These are phyloP conservation scores for Jatropha multifida DNA, from an alignment of 441 rosid genomes.

Conservation along the genomic window DNA sequence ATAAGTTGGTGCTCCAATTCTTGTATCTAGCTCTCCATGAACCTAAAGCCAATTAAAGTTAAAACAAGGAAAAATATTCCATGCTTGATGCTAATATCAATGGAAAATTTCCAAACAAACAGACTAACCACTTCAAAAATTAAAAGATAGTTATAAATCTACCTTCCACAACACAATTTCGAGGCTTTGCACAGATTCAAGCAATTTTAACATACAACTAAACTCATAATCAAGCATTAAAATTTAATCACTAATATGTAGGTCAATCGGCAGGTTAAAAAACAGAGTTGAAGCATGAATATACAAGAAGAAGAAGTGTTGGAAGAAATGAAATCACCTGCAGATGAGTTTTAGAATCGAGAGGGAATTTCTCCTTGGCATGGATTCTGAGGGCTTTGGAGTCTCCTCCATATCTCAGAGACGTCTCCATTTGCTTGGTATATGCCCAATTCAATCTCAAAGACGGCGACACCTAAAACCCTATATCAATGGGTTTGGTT, in stretches of 20 bases:
- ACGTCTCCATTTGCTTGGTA: constrained; percentile 63
- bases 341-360: constrained; percentile 61
- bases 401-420: constrained; percentile 64
- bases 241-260: background rate
- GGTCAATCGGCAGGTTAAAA: background rate
- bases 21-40: constrained; percentile 89
- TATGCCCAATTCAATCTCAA: too few relatives aligned
- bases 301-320: background rate
- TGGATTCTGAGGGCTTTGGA: constrained; percentile 73
- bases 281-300: background rate
- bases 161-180: background rate
- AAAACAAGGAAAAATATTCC: too few relatives aligned
- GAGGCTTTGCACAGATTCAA: background rate
- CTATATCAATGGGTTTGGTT: background rate
- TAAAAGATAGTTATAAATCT: background rate
- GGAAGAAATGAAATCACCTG: constrained; percentile 44
- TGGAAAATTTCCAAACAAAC: background rate
- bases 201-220: background rate
- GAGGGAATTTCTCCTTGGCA: constrained; percentile 74
- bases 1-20: constrained; percentile 56
- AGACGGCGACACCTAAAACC: background rate
- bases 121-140: background rate
- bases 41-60: constrained; percentile 40
- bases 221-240: background rate
- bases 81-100: background rate